Base-by-base conservation (phyloP, 2,329 filamentous ascomycete species). In the Alternaria postmessia region DNA sequence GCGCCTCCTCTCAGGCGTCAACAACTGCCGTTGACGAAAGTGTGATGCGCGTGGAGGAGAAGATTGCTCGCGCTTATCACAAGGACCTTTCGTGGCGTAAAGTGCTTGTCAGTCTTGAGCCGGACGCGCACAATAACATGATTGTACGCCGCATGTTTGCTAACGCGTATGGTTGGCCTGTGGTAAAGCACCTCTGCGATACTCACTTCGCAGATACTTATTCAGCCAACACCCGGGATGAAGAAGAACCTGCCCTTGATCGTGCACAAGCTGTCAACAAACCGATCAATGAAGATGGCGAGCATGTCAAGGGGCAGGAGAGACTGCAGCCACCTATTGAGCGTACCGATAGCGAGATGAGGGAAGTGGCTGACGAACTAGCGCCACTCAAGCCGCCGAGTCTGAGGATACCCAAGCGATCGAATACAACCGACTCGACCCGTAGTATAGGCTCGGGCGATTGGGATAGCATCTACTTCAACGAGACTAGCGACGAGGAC, bases 101-200 rank as follows among this genome's bases (percentile, higher is more conserved):
- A 76, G 95, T 99, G 1, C 87, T 99, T 4, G 95, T 99, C 14
- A 91, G 95, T 54, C 84, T 99, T 3, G 94, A 99, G 75, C 95
- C 95, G 0, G 95, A 99, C 79, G 95, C 95, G 0, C 95, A 99
- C 81, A 99, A 99, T 80, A 99, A 99, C 78, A 96, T 99, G 67
- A 91, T 98, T 61, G 95, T 99, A 24, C 90, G 95, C 16, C 90
- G 95, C 57, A 96, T 93, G 89, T 99, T 99, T 77, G 90, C 93
- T 57, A 99, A 99, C 73, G 95, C 95, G 0, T 96, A 96, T 71
- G 95, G 95, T 2, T 99, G 95, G 95, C 95, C 95, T 0, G 95
- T 99, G 1, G 84, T 98, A 51, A 94, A 97, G 79, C 95, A 99
- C 79, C 81, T 98, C 20, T 94, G 95, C 53, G 94, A 98, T 71